Percentiles rank a stretch among this genome's conserved stretches.
These are phyloP conservation scores for Apiotrichum gamsii DNA, from an alignment of 1,284 basidiomycete genomes.

Conservation along the genomic window DNA sequence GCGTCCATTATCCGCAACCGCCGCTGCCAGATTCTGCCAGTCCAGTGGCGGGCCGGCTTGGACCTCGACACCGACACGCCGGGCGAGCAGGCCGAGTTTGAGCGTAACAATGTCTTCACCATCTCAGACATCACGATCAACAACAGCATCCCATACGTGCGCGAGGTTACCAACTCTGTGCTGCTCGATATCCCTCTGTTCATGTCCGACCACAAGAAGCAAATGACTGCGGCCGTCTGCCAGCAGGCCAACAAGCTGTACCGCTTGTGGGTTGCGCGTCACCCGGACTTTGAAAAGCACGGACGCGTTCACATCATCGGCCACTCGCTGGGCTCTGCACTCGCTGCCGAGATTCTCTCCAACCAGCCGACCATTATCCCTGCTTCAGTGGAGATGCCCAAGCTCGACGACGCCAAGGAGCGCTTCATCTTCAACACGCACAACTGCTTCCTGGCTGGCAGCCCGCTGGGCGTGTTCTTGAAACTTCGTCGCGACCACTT, in stretches of 20 bases:
- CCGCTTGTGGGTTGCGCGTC: slow-evolving; percentile 53
- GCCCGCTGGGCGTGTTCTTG: slow-evolving; percentile 53
- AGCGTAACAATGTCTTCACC: slow-evolving; percentile 50
- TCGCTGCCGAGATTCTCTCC: slow-evolving; percentile 53
- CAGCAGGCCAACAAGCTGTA: slow-evolving; percentile 50
- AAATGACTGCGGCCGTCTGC: slow-evolving; percentile 53
- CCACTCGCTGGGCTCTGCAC: slow-evolving; percentile 52
- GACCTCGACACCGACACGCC: slow-evolving; percentile 48
- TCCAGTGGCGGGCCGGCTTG: slow-evolving; percentile 54
- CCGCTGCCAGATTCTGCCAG: slow-evolving; percentile 52
- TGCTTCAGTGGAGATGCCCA: slow-evolving; percentile 43
- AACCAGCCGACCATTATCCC: slow-evolving; percentile 53
- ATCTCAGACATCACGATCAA: slow-evolving; percentile 52
- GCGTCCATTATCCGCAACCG: slow-evolving; percentile 49
- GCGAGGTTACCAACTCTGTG: slow-evolving; percentile 51
- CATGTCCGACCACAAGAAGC: slow-evolving; percentile 51
- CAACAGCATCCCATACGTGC: slow-evolving; percentile 50
- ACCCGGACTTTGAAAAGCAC: slow-evolving; percentile 50
- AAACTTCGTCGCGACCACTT: slow-evolving; percentile 53
- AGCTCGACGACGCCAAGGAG: slow-evolving; percentile 32
- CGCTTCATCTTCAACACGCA: slow-evolving; percentile 52
- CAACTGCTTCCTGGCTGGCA: slow-evolving; percentile 52
- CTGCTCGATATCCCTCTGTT: slow-evolving; percentile 51
- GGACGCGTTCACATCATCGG: slow-evolving; percentile 49
- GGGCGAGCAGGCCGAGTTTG: slow-evolving; percentile 48